A percentile compares a stretch with the other conserved stretches of the same genome.
Evolutionary conservation across 176 grass and related monocot species (phyloP).

Genomic region (Zizania latifolia): DNA sequence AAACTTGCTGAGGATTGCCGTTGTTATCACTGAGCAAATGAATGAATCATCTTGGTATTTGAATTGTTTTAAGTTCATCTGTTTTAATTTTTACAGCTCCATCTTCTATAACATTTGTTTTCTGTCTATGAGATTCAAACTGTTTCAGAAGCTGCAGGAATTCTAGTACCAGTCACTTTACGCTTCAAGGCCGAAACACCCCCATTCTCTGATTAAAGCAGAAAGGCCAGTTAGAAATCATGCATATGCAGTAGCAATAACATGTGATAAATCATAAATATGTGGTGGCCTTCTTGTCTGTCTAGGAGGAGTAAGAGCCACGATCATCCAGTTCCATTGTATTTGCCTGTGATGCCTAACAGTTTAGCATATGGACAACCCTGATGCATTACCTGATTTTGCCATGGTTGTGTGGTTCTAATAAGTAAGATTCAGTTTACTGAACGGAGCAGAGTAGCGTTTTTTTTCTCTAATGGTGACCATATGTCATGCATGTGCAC

Average conservation of each 20-base stretch:
- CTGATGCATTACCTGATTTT: neutral
- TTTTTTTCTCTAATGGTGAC: too few species aligned
- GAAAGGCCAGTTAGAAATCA: neutral
- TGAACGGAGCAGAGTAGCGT: too few species aligned
- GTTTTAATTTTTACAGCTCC: neutral
- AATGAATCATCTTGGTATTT: neutral
- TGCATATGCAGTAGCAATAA: neutral
- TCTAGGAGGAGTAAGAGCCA: too few species aligned
- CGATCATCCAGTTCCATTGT: too few species aligned
- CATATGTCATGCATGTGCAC: neutral
- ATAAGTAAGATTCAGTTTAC: too few species aligned
- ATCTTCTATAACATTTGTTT: neutral
- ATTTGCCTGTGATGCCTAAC: too few species aligned
- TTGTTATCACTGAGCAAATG: neutral
- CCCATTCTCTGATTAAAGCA: neutral
- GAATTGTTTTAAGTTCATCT: neutral
- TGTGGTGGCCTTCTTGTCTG: too few species aligned
- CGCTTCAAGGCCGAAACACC: neutral
- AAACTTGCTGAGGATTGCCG: conserved; percentile 3
- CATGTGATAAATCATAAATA: neutral
- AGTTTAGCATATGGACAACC: neutral
- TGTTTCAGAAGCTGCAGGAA: neutral
- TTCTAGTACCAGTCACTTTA: neutral
- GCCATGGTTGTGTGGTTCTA: too few species aligned
- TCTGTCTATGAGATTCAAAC: neutral